phyloP scores from a whole-genome alignment of 2,329 filamentous ascomycete genomes.

The Aspergillus sp. region DNA sequence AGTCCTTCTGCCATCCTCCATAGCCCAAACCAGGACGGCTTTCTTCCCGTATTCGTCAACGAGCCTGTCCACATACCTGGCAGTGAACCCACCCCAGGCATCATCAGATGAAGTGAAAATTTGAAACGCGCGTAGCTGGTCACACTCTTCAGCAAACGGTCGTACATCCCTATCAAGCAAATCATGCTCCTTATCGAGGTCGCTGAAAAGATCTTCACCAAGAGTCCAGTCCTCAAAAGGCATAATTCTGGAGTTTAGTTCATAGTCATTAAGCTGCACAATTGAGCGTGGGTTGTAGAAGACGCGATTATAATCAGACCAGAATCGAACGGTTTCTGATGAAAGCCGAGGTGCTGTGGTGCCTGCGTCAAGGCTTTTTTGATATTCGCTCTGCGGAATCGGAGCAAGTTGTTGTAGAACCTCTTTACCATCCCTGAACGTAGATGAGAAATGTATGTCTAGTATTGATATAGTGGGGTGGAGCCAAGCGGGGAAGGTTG shows the following conservation, averaged over 20 bases:
- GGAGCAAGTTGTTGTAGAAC: slow-evolving; percentile 67
- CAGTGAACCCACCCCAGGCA: slow-evolving; percentile 77
- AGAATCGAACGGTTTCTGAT: slow-evolving; percentile 77
- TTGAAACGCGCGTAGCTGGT: slow-evolving; percentile 87
- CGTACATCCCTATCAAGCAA: slow-evolving; percentile 87
- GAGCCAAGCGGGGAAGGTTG: neutral
- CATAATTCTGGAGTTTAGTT: slow-evolving; percentile 74
- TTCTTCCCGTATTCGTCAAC: slow-evolving; percentile 90
- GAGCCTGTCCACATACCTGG: slow-evolving; percentile 72
- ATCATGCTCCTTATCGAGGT: slow-evolving; percentile 77
- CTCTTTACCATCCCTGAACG: slow-evolving; percentile 62
- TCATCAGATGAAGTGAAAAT: slow-evolving; percentile 70
- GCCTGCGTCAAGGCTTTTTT: slow-evolving; percentile 74
- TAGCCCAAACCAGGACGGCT: slow-evolving; percentile 81
- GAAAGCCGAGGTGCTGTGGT: slow-evolving; percentile 63
- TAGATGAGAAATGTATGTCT: neutral
- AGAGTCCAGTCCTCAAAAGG: slow-evolving; percentile 76
- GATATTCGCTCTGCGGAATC: slow-evolving; percentile 73
- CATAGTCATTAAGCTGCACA: slow-evolving; percentile 83
- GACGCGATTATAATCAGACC: slow-evolving; percentile 93
- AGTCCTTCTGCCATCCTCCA: slow-evolving; percentile 63
- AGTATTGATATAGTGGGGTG: neutral
- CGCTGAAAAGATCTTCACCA: slow-evolving; percentile 73
- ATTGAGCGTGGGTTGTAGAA: slow-evolving; percentile 89
- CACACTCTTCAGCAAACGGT: slow-evolving; percentile 87